phyloP scores from a whole-genome alignment of 139 green algal genomes.

The Spirogloea muscicola region DNA sequence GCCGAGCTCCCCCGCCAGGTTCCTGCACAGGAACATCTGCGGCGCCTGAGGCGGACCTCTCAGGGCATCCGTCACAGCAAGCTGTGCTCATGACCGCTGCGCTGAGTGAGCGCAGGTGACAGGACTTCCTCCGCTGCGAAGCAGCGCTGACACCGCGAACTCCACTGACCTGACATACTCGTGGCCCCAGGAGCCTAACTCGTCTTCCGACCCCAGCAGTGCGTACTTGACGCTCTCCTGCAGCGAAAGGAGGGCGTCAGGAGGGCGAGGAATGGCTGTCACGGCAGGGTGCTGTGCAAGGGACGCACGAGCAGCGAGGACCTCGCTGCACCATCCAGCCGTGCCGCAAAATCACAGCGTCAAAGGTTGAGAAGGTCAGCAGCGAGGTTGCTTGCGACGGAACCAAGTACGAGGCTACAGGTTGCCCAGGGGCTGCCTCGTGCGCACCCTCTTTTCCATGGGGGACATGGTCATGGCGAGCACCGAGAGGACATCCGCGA shows the following conservation, averaged over 20 bases:
- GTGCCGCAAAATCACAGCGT: neutral
- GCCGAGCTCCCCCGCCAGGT: constrained; percentile 86
- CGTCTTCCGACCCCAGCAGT: constrained; percentile 57
- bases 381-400: neutral
- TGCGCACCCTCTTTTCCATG: constrained; percentile 48
- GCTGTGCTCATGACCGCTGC: neutral
- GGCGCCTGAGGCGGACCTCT: neutral
- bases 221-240: constrained; percentile 81
- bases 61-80: neutral
- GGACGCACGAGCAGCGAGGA: no score
- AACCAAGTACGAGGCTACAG: neutral
- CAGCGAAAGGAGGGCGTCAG: constrained; percentile 6
- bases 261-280: no score
- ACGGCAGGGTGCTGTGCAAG: no score
- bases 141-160: neutral
- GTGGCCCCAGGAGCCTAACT: constrained; percentile 84
- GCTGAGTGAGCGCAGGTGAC: neutral
- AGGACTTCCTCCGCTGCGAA: constrained; percentile 2
- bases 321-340: no score
- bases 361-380: neutral
- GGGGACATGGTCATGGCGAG: constrained; percentile 85
- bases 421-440: neutral
- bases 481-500: constrained; percentile 94
- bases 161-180: constrained; percentile 77
- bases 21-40: constrained; percentile 49